These are phyloP conservation scores for Aspergillus steynii DNA, from an alignment of 495 filamentous ascomycete genomes.

Conservation along the genomic window DNA sequence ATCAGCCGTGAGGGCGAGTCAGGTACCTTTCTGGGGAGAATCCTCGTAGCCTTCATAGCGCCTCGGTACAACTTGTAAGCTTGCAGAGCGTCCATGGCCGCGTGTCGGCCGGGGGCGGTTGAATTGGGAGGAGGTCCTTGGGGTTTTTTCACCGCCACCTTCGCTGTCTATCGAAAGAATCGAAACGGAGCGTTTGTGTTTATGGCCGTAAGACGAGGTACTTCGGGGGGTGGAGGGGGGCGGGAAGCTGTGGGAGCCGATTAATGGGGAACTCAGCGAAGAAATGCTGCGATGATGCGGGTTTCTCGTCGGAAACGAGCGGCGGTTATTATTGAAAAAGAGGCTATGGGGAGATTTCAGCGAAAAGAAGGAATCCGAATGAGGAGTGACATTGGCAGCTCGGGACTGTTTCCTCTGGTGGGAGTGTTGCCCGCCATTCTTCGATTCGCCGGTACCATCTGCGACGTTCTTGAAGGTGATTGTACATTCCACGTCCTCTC, in stretches of 20 bases:
- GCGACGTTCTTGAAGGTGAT: slow-evolving; percentile 95
- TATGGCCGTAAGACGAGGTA: slow-evolving; percentile 40
- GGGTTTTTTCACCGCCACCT: slow-evolving; percentile 44
- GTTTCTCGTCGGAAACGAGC: slow-evolving; percentile 38
- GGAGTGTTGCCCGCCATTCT: slow-evolving; percentile 35
- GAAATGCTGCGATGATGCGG: slow-evolving; percentile 43
- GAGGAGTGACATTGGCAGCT: slow-evolving; percentile 38
- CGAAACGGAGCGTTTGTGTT: slow-evolving; percentile 82
- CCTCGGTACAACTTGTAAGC: slow-evolving; percentile 73
- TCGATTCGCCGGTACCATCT: slow-evolving; percentile 32
- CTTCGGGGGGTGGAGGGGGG: slow-evolving; percentile 43
- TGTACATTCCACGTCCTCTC: slow-evolving; percentile 88
- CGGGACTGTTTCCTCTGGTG: slow-evolving; percentile 50
- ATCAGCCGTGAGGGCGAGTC: neutral
- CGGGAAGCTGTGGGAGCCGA: slow-evolving; percentile 49
- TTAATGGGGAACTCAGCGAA: slow-evolving; percentile 46
- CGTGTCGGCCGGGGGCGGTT: slow-evolving; percentile 46
- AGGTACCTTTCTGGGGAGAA: slow-evolving; percentile 42
- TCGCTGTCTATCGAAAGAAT: slow-evolving; percentile 87
- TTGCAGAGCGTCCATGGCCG: slow-evolving; percentile 78
- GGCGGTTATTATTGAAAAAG: slow-evolving; percentile 39
- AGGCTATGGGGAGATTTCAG: slow-evolving; percentile 41
- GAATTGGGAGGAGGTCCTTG: slow-evolving; percentile 40
- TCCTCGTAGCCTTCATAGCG: slow-evolving; percentile 49
- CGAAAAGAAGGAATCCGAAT: slow-evolving; percentile 44